Conservation (phyloP, 306 rosid species). For the Lathyrus tuberosus region DNA sequence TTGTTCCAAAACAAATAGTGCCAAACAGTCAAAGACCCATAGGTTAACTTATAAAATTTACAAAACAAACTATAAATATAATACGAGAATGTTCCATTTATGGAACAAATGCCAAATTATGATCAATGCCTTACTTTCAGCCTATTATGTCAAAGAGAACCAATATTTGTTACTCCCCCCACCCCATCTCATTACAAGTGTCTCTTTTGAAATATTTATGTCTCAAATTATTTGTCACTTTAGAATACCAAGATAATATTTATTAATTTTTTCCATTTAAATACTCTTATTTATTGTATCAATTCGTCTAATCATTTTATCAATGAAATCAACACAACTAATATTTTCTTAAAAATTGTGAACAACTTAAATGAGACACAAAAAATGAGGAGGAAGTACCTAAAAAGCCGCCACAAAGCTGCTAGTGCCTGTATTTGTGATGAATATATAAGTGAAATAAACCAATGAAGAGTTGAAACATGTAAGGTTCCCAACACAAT, state of each 20-base stretch:
- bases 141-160: conserved; percentile 36
- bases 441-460: conserved; percentile 82
- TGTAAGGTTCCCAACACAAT: conserved; percentile 69
- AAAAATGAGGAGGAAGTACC: conserved; percentile 39
- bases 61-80: conserved; percentile 18
- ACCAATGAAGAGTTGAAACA: conserved; percentile 81
- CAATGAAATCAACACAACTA: too few species aligned
- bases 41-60: conserved; percentile 20
- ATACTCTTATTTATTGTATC: too few species aligned
- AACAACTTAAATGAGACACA: too few species aligned
- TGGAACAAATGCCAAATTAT: conserved; percentile 18
- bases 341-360: too few species aligned
- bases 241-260: too few species aligned
- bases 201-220: too few species aligned
- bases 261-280: too few species aligned
- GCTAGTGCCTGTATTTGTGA: conserved; percentile 86
- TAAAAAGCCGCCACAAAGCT: conserved; percentile 95
- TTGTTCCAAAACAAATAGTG: conserved; percentile 31
- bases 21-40: too few species aligned
- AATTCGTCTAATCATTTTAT: too few species aligned
- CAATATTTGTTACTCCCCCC: conserved; percentile 29
- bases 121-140: conserved; percentile 19
- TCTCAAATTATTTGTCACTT: too few species aligned
- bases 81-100: neutral
- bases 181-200: too few species aligned